Evolutionary conservation across 768 basidiomycete species (phyloP), one percentile per base, ranked within the genome.

Genomic region (Auricularia cornea): DNA sequence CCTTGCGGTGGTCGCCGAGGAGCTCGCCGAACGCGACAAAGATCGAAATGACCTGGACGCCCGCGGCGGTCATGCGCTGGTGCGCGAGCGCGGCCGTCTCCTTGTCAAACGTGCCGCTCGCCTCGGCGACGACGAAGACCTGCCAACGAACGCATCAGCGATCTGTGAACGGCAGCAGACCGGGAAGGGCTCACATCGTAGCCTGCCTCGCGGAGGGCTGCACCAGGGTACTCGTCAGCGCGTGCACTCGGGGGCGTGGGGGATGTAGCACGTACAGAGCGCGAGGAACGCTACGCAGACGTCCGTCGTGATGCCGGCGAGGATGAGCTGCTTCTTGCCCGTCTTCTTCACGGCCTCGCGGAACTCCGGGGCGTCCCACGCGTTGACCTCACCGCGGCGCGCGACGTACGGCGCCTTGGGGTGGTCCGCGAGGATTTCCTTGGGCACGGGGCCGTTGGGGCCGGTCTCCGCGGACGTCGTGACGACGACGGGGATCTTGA

Each of bases 341-440:
- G 80, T 80, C 2, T 80, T 79, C 54, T 74, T 69, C 18, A 83
- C 79, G 23, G 81, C 81, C 2, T 70, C 71, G 41, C 77, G 72
- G 74, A 83, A 81, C 61, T 80, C 80, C 4, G 70, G 62, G 67
- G 80, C 81, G 66, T 83, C 80, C 81, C 81, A 83, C 10, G 81
- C 81, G 62, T 83, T 71, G 16, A 83, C 81, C 67, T 83, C 80
- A 2, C 80, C 81, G 29, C 77, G 70, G 18, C 81, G 74, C 70
- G 77, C 79, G 72, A 82, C 78, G 64, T 75, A 68, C 16, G 80
- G 73, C 0, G 79, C 79, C 60, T 78, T 67, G 1, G 79, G 78
- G 62, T 82, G 77, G 78, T 81, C 76, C 1, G 72, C 77, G 18
- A 75, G 30, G 38, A 83, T 76, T 64, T 81, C 81, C 62, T 72